These are phyloP conservation scores for Hevea brasiliensis DNA, from an alignment of 345 rosid species.

Conservation along the genomic window DNA sequence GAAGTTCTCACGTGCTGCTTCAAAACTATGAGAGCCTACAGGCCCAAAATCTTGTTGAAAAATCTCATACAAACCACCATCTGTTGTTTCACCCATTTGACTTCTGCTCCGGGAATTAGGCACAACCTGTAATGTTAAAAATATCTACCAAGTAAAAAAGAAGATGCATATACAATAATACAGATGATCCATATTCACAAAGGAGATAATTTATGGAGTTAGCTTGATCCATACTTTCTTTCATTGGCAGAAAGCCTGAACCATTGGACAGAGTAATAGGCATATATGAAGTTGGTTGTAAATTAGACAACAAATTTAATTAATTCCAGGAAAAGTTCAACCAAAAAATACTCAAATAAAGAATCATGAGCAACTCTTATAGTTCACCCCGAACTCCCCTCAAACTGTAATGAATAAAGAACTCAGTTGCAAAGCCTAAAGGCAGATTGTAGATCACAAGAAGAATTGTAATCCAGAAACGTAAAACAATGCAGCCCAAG, in stretches of 20 bases:
- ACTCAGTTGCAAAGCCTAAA: background rate
- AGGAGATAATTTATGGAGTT: background rate
- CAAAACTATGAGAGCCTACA: constrained; percentile 86
- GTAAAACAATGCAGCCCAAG: background rate
- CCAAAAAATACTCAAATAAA: background rate
- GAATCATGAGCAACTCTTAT: background rate
- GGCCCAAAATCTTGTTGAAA: constrained; percentile 98
- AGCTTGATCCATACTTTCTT: background rate
- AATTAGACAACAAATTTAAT: background rate
- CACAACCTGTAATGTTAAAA: constrained; percentile 60
- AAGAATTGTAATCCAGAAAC: background rate
- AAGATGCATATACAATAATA: background rate
- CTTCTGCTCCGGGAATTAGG: constrained; percentile 94
- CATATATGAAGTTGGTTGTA: background rate
- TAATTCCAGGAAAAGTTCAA: background rate
- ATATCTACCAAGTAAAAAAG: background rate
- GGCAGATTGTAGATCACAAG: background rate
- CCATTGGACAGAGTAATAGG: too few relatives aligned
- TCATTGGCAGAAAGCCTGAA: background rate
- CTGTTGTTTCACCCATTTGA: constrained; percentile 99
- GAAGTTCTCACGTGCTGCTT: constrained; percentile 93
- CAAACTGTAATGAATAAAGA: background rate
- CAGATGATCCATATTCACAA: background rate
- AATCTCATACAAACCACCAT: constrained; percentile 95
- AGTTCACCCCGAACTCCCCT: background rate